Conservation (phyloP, 176 grass and related monocot species). For the Puccinellia tenuiflora region DNA sequence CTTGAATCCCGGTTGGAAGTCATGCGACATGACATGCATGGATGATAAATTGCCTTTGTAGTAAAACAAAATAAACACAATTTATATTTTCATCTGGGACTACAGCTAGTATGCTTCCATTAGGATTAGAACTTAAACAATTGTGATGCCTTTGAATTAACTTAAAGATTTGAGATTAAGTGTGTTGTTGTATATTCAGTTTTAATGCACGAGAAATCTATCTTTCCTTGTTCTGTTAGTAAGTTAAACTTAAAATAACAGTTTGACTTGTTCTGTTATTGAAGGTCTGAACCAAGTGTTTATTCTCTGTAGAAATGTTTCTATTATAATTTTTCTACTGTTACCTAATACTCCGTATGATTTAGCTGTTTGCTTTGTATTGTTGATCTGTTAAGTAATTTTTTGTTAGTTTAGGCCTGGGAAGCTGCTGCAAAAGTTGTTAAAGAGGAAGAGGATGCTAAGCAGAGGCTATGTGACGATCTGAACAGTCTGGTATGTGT, state of each 20-base stretch:
- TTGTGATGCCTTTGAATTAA: background rate
- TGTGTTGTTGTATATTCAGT: background rate
- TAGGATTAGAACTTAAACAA: background rate
- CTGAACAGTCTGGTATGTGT: slow-evolving; percentile 63
- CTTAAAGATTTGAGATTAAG: background rate
- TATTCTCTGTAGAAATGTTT: background rate
- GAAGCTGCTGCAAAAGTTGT: slow-evolving; percentile 68
- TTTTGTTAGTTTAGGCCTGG: slow-evolving; percentile 62
- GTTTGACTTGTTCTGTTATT: slow-evolving; percentile 13
- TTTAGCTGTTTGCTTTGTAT: slow-evolving; percentile 4
- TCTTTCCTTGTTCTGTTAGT: background rate
- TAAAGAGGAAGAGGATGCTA: slow-evolving; percentile 81
- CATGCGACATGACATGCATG: too few species aligned
- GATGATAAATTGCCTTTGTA: background rate
- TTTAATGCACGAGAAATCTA: background rate
- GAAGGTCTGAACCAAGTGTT: background rate
- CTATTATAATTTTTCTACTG: background rate
- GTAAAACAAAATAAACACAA: background rate
- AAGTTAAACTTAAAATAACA: background rate
- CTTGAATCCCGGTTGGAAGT: too few species aligned
- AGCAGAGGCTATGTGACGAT: slow-evolving; percentile 87
- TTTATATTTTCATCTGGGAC: background rate
- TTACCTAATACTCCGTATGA: background rate
- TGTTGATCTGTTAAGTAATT: background rate
- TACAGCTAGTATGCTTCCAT: background rate